These are phyloP conservation scores for Sclerotinia nivalis DNA, from an alignment of 2,329 filamentous ascomycete species.

Conservation along the genomic window DNA sequence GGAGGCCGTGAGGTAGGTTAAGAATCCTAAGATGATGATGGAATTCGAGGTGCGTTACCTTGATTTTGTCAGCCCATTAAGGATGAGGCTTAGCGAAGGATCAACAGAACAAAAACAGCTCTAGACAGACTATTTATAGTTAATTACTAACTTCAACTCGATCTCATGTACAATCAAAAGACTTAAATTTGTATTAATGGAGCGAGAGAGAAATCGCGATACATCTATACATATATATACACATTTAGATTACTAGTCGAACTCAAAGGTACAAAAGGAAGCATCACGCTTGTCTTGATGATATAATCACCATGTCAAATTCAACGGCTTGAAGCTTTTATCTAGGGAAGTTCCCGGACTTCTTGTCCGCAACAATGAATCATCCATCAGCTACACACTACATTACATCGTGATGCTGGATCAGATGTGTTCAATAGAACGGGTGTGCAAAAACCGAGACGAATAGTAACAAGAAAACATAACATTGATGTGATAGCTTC, in stretches of 20 bases:
- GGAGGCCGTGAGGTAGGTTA: background rate
- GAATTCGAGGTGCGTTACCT: background rate
- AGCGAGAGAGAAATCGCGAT: too few relatives aligned
- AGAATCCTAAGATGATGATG: background rate
- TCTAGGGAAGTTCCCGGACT: too few relatives aligned
- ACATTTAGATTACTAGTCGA: too few relatives aligned
- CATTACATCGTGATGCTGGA: background rate
- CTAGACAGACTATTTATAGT: background rate
- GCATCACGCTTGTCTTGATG: background rate
- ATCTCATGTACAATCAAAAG: background rate
- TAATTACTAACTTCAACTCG: background rate
- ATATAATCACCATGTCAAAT: background rate
- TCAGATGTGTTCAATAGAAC: background rate
- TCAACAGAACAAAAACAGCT: background rate
- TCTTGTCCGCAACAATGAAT: background rate
- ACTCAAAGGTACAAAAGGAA: background rate
- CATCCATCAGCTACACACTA: background rate
- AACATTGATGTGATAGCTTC: background rate
- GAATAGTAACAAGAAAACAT: background rate
- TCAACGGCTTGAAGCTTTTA: background rate
- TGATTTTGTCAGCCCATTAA: background rate
- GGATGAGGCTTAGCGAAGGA: slow-evolving; percentile 10
- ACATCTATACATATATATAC: too few relatives aligned
- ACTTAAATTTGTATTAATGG: too few relatives aligned
- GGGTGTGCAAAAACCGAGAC: background rate